A percentile compares a stretch with the other conserved stretches of the same genome.
These are phyloP conservation scores for Acer negundo DNA, from an alignment of 345 rosid genomes.

Conservation along the genomic window DNA sequence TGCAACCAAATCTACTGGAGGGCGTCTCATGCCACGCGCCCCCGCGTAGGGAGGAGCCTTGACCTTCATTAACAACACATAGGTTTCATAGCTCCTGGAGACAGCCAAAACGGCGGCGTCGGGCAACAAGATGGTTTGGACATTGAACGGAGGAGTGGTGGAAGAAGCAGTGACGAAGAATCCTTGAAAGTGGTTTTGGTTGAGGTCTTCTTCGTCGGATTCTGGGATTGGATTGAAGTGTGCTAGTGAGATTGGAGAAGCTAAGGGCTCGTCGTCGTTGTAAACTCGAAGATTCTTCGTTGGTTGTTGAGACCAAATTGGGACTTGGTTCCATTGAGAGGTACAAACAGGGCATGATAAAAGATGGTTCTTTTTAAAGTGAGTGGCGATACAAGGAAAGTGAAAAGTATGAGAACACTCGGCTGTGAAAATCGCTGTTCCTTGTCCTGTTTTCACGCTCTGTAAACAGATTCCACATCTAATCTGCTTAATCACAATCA, in stretches of 20 bases:
- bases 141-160: background rate
- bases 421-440: slow-evolving; percentile 84
- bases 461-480: slow-evolving; percentile 80
- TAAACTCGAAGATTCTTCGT: slow-evolving; percentile 52
- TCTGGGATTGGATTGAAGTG: slow-evolving; percentile 74
- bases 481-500: slow-evolving; percentile 31
- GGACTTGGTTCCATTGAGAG: slow-evolving; percentile 63
- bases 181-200: slow-evolving; percentile 44
- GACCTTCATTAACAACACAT: slow-evolving; percentile 57
- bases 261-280: slow-evolving; percentile 78
- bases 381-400: slow-evolving; percentile 68
- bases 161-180: slow-evolving; percentile 42
- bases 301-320: slow-evolving; percentile 31
- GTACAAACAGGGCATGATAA: slow-evolving; percentile 76
- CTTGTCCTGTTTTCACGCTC: slow-evolving; percentile 67
- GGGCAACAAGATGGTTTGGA: slow-evolving; percentile 28
- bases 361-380: slow-evolving; percentile 39
- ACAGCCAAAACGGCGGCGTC: slow-evolving; percentile 70
- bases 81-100: slow-evolving; percentile 57
- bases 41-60: slow-evolving; percentile 52
- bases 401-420: slow-evolving; percentile 85
- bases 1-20: slow-evolving; percentile 71
- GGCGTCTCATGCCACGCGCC: slow-evolving; percentile 36
- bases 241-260: slow-evolving; percentile 53
- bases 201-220: slow-evolving; percentile 62